phyloP scores from a whole-genome alignment of 176 grass and related monocot species.

The Thinopyrum elongatum region DNA sequence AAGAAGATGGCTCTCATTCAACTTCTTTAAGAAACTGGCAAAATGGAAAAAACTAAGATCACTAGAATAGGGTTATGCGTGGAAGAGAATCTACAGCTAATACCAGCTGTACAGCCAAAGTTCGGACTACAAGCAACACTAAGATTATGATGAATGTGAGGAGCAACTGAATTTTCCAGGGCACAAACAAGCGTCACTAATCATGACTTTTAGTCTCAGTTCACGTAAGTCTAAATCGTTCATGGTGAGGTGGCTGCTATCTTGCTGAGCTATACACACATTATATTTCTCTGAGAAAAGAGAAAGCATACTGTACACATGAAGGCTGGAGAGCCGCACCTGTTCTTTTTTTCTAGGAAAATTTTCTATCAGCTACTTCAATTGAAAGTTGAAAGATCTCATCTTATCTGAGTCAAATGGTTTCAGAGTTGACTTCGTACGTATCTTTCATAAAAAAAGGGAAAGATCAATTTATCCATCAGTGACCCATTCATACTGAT shows the following conservation, averaged over 20 bases:
- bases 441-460: no score
- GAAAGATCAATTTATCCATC: no score
- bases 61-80: not conserved
- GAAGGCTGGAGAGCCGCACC: no score
- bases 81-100: not conserved
- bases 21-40: not conserved
- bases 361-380: not conserved
- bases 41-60: not conserved
- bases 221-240: no score
- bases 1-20: no score
- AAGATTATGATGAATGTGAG: not conserved
- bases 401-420: no score
- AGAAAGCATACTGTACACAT: not conserved
- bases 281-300: not conserved
- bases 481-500: no score
- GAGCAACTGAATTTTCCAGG: not conserved
- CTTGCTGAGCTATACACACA: not conserved
- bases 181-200: not conserved
- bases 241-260: not conserved
- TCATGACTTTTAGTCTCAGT: not conserved
- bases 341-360: not conserved
- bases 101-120: not conserved
- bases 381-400: no score
- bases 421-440: not conserved
- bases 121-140: not conserved